Base-by-base conservation (phyloP, 2,329 filamentous ascomycete species). In the Balansia obtecta region DNA sequence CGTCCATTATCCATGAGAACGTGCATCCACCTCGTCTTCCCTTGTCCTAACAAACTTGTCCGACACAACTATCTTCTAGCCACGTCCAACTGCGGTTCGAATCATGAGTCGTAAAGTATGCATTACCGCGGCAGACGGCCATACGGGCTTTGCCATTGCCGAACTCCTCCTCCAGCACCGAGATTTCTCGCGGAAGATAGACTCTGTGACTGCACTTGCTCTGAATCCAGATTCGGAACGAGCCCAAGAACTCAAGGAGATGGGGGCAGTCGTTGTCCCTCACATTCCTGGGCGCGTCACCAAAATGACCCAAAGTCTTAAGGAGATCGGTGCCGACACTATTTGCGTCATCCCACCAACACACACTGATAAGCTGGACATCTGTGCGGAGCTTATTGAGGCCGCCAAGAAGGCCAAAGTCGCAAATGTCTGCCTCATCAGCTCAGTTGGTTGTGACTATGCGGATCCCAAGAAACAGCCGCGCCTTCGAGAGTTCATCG, bases 131-230 rank as follows among this genome's bases (percentile, higher is more conserved):
- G 65, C 67, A 12, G 73, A 76, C 42, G 73, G 74, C 57, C 65
- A 76, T 50, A 76, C 72, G 4, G 73, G 73, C 54, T 75, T 72
- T 54, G 61, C 71, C 51, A 75, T 76, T 55, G 69, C 71, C 39
- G 71, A 76, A 55, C 64, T 75, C 7, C 64, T 76, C 41, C 67
- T 76, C 45, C 70, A 64, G 20, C 57, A 72, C 32, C 54, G 57
- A 8, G 61, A 67, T 20, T 76, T 77, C 63, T 65, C 63, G 15
- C 60, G 60, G 20, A 66, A 70, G 50, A 58, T 74, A 53, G 60
- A 63, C 54, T 66, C 64, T 12, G 58, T 77, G 39, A 64, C 61
- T 27, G 69, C 67, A 11, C 61, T 76, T 9, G 58, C 68, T 4
- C 57, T 74, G 1, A 50, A 75, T 46, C 68, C 71, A 0, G 51